Base-by-base conservation (phyloP, 371 early-diverging fungal species). In the Apophysomyces variabilis region DNA sequence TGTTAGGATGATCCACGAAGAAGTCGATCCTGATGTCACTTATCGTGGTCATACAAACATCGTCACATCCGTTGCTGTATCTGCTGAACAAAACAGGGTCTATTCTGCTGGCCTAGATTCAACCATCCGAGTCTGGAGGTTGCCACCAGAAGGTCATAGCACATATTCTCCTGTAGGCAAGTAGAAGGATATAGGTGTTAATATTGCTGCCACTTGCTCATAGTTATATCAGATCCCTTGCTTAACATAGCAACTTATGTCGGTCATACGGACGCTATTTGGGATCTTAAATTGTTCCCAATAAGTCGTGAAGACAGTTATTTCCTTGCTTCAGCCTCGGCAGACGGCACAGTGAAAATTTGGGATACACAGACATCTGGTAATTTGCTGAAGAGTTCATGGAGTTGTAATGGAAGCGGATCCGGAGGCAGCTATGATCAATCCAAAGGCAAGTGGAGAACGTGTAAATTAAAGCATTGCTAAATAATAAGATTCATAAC, bases 181-280 rank as follows among this genome's bases (percentile, higher is more conserved):
- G 70, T 44, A 26, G 32, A 26, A 26, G 32, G 32, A n/a, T n/a
- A 21, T 18, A 47, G 43, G 14, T 39, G 35, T 61, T 12, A 1
- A 60, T 7, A 5, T 39, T 47, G 57, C 38, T 36, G 41, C 58
- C 14, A 60, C n/a, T 71, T 57, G 61, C 46, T 41, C 39, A 60
- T 64, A 35, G 43, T 56, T 62, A 9, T 35, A 46, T 26, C 36
- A 89, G 90, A 88, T 67, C 77, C 87, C 38, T 80, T 83, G 0
- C 47, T 89, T 16, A 78, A 84, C 35, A 66, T 82, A 13, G 80
- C 88, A 8, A 88, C 87, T 1, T 90, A 85, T 64, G 84, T 91
- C 12, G 94, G 93, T 1, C 95, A 95, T 69, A 90, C 92, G 0
- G 94, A 95, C 71, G 86, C 88, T 1, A 87, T 96, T 13, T 96